These are phyloP conservation scores for Quercus tomentella DNA, from an alignment of 331 rosid genomes.

Conservation along the genomic window DNA sequence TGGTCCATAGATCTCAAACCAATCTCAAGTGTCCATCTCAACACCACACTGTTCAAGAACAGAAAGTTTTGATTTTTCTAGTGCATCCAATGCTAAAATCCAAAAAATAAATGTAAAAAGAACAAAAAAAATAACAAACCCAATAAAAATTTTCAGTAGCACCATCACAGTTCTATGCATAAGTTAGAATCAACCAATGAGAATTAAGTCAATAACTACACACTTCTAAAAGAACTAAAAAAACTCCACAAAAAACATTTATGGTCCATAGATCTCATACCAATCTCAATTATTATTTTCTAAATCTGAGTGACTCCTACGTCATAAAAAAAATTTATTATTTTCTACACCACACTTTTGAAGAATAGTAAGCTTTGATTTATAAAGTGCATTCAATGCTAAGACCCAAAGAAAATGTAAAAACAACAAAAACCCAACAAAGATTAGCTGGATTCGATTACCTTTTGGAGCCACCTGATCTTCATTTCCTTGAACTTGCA, in stretches of 20 bases:
- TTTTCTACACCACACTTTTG: not conserved
- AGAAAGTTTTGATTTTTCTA: not conserved
- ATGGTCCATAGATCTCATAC: constrained; percentile 6
- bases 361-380: not conserved
- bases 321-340: not conserved
- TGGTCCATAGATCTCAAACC: constrained; percentile 22
- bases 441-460: not conserved
- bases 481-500: constrained; percentile 19
- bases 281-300: not conserved
- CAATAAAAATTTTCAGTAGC: too few relatives aligned
- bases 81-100: not conserved
- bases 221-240: not conserved
- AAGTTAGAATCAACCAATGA: too few relatives aligned
- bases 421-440: not conserved
- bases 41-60: not conserved
- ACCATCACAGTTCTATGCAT: too few relatives aligned
- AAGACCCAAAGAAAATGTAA: not conserved
- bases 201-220: too few relatives aligned
- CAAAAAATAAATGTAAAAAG: not conserved
- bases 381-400: not conserved
- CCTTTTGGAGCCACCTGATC: constrained; percentile 28
- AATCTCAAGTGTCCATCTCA: not conserved
- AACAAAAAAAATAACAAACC: not conserved
- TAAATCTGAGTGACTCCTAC: too few relatives aligned
- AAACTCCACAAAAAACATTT: not conserved